These are phyloP conservation scores for Articulospora tetracladia DNA, from an alignment of 495 filamentous ascomycete genomes.

Conservation along the genomic window DNA sequence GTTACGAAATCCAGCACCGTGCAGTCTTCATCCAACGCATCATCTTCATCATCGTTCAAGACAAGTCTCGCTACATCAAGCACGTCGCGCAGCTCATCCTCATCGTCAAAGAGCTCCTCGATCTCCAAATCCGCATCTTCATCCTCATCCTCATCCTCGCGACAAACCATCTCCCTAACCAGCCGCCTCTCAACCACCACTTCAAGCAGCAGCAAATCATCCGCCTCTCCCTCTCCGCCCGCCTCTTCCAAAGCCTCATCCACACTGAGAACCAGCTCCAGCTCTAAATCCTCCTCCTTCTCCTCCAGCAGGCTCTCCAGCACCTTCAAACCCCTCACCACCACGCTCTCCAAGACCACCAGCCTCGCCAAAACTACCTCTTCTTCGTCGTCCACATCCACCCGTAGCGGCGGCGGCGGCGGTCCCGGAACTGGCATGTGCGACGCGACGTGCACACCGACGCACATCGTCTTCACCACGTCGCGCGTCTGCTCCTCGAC, in stretches of 20 bases:
- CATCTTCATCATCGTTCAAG: background rate
- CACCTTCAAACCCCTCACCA: background rate
- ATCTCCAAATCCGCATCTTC: background rate
- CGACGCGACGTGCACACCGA: background rate
- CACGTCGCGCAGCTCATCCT: background rate
- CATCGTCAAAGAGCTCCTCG: background rate
- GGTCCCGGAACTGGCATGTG: background rate
- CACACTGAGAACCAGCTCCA: no score
- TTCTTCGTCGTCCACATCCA: background rate
- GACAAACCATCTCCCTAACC: no score
- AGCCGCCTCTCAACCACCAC: no score
- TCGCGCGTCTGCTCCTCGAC: no score
- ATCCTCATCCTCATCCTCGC: no score
- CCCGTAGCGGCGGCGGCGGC: background rate
- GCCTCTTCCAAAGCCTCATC: no score
- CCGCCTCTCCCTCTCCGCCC: no score
- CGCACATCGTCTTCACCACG: background rate
- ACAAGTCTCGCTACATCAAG: background rate
- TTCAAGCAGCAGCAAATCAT: no score
- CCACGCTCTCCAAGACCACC: background rate
- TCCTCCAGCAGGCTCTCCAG: no score
- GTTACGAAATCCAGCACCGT: background rate
- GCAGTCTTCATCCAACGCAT: background rate
- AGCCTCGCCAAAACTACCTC: background rate
- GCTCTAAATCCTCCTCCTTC: no score